phyloP scores from a whole-genome alignment of 2,329 filamentous ascomycete species.

The Ophiostoma tasmaniense region DNA sequence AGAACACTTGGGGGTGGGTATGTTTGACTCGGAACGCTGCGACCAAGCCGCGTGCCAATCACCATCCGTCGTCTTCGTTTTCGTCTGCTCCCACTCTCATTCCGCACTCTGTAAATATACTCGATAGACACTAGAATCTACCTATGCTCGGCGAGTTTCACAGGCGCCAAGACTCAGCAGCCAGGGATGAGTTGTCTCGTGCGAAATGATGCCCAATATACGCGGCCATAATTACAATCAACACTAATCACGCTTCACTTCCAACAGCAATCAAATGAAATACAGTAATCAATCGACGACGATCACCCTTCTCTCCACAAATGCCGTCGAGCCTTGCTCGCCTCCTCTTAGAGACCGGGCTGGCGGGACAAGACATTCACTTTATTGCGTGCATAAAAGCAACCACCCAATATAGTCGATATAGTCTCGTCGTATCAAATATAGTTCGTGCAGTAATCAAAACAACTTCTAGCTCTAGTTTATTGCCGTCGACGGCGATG shows the following conservation, averaged over 20 bases:
- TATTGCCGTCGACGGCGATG: neutral
- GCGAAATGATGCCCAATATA: slow-evolving; percentile 3
- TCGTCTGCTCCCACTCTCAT: neutral
- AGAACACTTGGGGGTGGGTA: neutral
- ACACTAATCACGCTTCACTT: too few species aligned
- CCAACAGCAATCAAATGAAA: neutral
- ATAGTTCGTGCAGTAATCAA: neutral
- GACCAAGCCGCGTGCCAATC: neutral
- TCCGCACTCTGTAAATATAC: neutral
- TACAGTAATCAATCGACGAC: neutral
- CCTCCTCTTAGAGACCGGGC: neutral
- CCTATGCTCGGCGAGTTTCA: neutral
- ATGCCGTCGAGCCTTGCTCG: neutral
- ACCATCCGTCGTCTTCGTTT: neutral
- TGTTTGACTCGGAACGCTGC: neutral
- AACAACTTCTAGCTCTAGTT: neutral
- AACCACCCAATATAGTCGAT: neutral
- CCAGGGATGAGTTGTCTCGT: neutral
- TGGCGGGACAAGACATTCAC: neutral
- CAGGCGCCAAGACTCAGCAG: neutral
- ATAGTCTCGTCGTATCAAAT: neutral
- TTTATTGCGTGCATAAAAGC: neutral
- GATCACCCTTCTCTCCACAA: neutral
- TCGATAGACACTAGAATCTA: neutral
- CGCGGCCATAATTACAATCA: neutral